Conservation (phyloP, 2,329 filamentous ascomycete species). For the Fusarium anguioides region DNA sequence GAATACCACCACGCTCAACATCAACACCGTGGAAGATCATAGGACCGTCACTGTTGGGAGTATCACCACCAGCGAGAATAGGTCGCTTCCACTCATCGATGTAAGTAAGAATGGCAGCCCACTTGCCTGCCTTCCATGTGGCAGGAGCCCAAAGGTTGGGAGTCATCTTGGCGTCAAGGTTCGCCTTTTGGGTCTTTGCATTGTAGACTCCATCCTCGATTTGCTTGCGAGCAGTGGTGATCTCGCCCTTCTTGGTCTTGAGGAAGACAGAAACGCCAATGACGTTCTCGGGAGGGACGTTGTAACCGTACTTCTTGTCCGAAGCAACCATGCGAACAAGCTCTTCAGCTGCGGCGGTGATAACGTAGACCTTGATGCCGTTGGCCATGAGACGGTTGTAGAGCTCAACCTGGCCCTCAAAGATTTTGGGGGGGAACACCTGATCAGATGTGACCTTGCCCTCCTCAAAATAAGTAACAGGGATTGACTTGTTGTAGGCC, state of each 20-base stretch:
- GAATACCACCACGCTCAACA: constrained; percentile 54
- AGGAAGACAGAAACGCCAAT: constrained; percentile 56
- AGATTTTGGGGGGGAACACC: constrained; percentile 52
- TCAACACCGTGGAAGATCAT: constrained; percentile 60
- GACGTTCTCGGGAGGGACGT: constrained; percentile 57
- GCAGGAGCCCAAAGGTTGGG: constrained; percentile 57
- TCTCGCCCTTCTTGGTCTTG: constrained; percentile 44
- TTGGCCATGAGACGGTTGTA: constrained; percentile 57
- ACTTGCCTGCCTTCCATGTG: constrained; percentile 58
- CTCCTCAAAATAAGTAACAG: constrained; percentile 52
- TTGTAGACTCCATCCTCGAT: constrained; percentile 53
- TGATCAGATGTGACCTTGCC: constrained; percentile 46
- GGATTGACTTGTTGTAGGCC: constrained; percentile 53
- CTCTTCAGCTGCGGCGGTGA: constrained; percentile 57
- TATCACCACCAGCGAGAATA: constrained; percentile 56
- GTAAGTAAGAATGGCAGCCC: constrained; percentile 56
- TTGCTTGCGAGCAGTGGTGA: constrained; percentile 55
- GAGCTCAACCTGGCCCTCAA: constrained; percentile 56
- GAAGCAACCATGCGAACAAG: constrained; percentile 59
- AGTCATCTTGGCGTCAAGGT: constrained; percentile 54
- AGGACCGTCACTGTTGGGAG: constrained; percentile 56
- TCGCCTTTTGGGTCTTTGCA: constrained; percentile 42
- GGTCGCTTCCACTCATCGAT: constrained; percentile 58
- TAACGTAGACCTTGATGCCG: constrained; percentile 57
- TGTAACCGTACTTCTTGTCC: constrained; percentile 59